Base-by-base conservation (phyloP, 2,329 filamentous ascomycete species). In the Nemania sp. region DNA sequence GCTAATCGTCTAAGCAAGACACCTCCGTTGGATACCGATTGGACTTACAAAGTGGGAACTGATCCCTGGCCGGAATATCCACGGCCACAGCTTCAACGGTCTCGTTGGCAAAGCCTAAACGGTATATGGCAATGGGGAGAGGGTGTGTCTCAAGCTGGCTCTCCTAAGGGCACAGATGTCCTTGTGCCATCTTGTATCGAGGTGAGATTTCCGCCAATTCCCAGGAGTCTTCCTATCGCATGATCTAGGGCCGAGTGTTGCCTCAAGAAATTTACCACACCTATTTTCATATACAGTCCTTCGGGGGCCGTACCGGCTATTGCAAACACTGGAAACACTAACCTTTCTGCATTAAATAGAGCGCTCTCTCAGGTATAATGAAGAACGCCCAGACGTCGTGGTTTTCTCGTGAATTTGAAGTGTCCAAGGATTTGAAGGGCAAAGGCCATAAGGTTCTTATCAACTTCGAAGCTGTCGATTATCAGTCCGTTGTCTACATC, bases 401-500 rank as follows among this genome's bases (percentile, higher is more conserved):
- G 84, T 86, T 84, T 69, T 80, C 82, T 51, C 87, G 84, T 0
- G 80, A 79, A 0, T 89, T 90, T 71, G 74, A 77, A 1, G 78
- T 89, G 0, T 84, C 87, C 0, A 71, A 75, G 0, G 73, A 75
- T 18, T 89, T 87, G 10, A 61, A 61, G 35, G 77, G 75, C 1
- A 78, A 76, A 1, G 77, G 76, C 3, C 77, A 81, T 51, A 78
- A 75, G 1, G 79, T 88, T 0, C 68, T 88, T 49, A 78, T 89
- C 61, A 86, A 88, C 72, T 88, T 89, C 62, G 87, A 87, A 69
- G 86, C 87, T 5, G 86, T 88, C 32, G 87, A 89, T 72, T 88
- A 87, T 65, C 81, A 88, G 70, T 81, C 84, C 6, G 85, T 83
- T 0, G 85, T 91, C 0, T 90, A 86, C 66, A 79, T 91, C 71